These are phyloP conservation scores for Ogataea corticis DNA, from an alignment of 805 yeast genomes.

Conservation along the genomic window DNA sequence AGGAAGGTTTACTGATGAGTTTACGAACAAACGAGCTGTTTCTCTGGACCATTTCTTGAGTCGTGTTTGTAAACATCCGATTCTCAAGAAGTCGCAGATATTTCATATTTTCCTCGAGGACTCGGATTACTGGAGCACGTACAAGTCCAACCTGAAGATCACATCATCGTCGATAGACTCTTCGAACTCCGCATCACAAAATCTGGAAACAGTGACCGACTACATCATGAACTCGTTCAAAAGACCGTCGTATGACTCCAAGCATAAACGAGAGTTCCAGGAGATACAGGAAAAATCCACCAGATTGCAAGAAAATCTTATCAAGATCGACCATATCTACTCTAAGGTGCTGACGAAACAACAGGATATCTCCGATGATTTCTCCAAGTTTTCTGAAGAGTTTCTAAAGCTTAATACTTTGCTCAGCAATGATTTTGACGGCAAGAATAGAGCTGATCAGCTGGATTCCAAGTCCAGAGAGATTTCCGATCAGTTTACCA, in stretches of 20 bases:
- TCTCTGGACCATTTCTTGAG: slow-evolving; percentile 76
- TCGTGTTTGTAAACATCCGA: slow-evolving; percentile 74
- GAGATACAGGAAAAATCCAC: slow-evolving; percentile 82
- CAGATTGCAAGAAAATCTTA: slow-evolving; percentile 80
- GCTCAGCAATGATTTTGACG: slow-evolving; percentile 35
- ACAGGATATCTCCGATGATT: slow-evolving; percentile 71
- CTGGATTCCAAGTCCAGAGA: slow-evolving; percentile 22
- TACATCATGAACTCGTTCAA: slow-evolving; percentile 93
- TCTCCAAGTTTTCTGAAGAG: slow-evolving; percentile 68
- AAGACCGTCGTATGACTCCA: slow-evolving; percentile 57
- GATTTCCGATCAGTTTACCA: slow-evolving; percentile 34
- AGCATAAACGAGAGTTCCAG: slow-evolving; percentile 68
- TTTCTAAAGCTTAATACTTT: slow-evolving; percentile 58
- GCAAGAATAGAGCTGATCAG: slow-evolving; percentile 26
- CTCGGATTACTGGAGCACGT: slow-evolving; percentile 67
- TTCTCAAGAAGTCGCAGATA: slow-evolving; percentile 65
- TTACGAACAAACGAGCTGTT: slow-evolving; percentile 78
- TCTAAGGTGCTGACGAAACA: slow-evolving; percentile 71
- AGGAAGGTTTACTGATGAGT: slow-evolving; percentile 82
- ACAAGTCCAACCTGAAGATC: slow-evolving; percentile 54
- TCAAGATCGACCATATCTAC: slow-evolving; percentile 76
- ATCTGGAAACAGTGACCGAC: slow-evolving; percentile 81
- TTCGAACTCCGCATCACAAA: slow-evolving; percentile 24
- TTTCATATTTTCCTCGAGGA: slow-evolving; percentile 72
- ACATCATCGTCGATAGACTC: slow-evolving; percentile 26